These are phyloP conservation scores for Pythium dissotocum DNA, from an alignment of 352 stramenopile species.

Conservation along the genomic window DNA sequence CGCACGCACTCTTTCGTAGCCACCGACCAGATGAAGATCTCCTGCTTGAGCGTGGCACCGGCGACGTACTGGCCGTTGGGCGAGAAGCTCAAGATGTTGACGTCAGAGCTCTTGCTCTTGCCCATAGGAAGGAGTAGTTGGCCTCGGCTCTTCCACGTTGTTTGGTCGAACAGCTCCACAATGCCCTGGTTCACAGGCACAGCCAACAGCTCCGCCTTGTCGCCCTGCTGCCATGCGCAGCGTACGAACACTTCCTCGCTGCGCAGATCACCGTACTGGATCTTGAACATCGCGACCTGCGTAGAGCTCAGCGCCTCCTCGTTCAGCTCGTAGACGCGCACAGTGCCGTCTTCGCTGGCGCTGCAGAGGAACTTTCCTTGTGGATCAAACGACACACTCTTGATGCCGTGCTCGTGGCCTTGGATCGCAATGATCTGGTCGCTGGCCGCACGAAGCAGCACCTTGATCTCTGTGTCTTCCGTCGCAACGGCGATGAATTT, in stretches of 20 bases:
- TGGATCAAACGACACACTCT: conserved; percentile 73
- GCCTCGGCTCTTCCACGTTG: conserved; percentile 42
- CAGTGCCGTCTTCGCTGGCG: conserved; percentile 64
- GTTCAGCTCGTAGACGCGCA: conserved; percentile 69
- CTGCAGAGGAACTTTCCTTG: conserved; percentile 62
- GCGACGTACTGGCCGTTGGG: conserved; percentile 79
- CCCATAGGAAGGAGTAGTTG: conserved; percentile 60
- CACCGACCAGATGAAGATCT: conserved; percentile 75
- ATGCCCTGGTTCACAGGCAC: conserved; percentile 66
- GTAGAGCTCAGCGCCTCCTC: conserved; percentile 38
- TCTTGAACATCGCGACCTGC: conserved; percentile 47
- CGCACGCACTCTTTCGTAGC: conserved; percentile 50
- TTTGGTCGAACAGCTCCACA: conserved; percentile 61
- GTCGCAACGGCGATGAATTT: conserved; percentile 71
- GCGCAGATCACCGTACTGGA: conserved; percentile 60
- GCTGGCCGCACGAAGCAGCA: conserved; percentile 54
- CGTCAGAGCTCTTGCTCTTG: conserved; percentile 53
- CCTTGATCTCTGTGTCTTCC: conserved; percentile 69
- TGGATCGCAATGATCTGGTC: conserved; percentile 66
- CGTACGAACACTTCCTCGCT: conserved; percentile 65
- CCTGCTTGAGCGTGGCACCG: conserved; percentile 62
- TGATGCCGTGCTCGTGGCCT: conserved; percentile 63
- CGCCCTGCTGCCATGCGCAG: conserved; percentile 61
- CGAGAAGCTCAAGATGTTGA: conserved; percentile 77
- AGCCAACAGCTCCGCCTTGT: conserved; percentile 39